Evolutionary conservation across 164 flowering plant species (phyloP).

Genomic region (Nymphaea thermarum): DNA sequence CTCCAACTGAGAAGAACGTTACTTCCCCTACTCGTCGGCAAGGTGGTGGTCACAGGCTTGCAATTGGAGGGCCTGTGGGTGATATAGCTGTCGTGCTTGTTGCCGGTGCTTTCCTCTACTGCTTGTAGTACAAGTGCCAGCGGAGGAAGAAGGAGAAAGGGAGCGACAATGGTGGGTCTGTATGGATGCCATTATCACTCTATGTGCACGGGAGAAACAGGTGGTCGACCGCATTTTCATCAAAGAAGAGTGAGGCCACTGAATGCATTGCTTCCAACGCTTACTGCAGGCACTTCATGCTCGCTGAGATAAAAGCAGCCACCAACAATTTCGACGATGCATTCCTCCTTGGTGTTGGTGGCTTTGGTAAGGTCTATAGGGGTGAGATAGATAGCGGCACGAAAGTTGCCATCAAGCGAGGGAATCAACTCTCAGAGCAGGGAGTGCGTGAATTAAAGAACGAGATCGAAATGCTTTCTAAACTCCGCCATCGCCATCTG

Average conservation of each 20-base stretch:
- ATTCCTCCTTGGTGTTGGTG: slow-evolving; percentile 59
- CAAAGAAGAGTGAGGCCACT: slow-evolving; percentile 17
- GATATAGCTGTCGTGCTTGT: slow-evolving; percentile 14
- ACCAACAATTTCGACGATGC: slow-evolving; percentile 66
- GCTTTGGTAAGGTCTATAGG: slow-evolving; percentile 74
- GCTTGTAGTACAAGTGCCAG: background rate
- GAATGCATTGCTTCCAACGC: slow-evolving; percentile 22
- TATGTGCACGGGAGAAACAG: slow-evolving; percentile 8
- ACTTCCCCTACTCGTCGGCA: no score
- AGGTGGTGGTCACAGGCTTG: slow-evolving; percentile 8
- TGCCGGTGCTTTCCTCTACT: slow-evolving; percentile 1
- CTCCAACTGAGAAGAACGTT: no score
- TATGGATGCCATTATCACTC: background rate
- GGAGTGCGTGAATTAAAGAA: slow-evolving; percentile 16
- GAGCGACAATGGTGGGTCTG: background rate
- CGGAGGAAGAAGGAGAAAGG: slow-evolving; percentile 23
- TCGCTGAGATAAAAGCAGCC: slow-evolving; percentile 72
- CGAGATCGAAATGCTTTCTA: slow-evolving; percentile 14
- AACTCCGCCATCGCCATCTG: slow-evolving; percentile 18
- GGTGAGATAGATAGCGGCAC: slow-evolving; percentile 70
- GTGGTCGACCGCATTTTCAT: slow-evolving; percentile 5
- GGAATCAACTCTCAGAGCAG: slow-evolving; percentile 65
- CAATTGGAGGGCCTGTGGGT: slow-evolving; percentile 15
- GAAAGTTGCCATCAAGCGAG: slow-evolving; percentile 76
- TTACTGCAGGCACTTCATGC: no score